Percentiles rank a stretch among this genome's conserved stretches.
Evolutionary conservation across 1,284 basidiomycete species (phyloP).

Genomic region (Chondrostereum purpureum): DNA sequence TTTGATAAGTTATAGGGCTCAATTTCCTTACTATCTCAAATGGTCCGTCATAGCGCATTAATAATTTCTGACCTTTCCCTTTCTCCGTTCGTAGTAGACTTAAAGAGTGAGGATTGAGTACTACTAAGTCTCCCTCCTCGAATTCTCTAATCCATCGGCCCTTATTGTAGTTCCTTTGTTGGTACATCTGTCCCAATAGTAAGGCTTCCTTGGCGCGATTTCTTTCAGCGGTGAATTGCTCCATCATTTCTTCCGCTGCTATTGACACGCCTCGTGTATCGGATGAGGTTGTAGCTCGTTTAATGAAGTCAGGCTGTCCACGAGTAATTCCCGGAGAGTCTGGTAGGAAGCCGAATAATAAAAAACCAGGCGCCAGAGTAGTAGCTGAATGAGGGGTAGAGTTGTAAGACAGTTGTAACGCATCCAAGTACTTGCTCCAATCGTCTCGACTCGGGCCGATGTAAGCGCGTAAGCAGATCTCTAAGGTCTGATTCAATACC

Average conservation of each 20-base stretch:
- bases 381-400: conserved; percentile 17
- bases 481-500: conserved; percentile 23
- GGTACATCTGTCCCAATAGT: conserved; percentile 14
- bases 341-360: conserved; percentile 18
- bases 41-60: conserved; percentile 5
- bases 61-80: conserved; percentile 1
- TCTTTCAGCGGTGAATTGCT: conserved; percentile 14
- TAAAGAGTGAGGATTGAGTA: too few species aligned
- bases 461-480: conserved; percentile 21
- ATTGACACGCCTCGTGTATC: conserved; percentile 4
- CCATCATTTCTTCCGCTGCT: conserved; percentile 12
- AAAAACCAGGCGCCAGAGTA: conserved; percentile 16
- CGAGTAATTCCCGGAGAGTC: conserved; percentile 12
- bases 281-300: not conserved
- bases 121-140: conserved; percentile 17
- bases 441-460: conserved; percentile 13
- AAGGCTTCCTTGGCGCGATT: conserved; percentile 17
- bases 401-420: too few species aligned
- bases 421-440: conserved; percentile 11
- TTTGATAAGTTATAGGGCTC: not conserved
- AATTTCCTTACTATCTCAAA: conserved; percentile 1
- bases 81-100: too few species aligned
- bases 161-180: conserved; percentile 17
- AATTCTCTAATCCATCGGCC: conserved; percentile 14
- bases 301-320: not conserved